These are phyloP conservation scores for Salicornia ramosissima DNA, from an alignment of 148 eudicot genomes.

Conservation along the genomic window DNA sequence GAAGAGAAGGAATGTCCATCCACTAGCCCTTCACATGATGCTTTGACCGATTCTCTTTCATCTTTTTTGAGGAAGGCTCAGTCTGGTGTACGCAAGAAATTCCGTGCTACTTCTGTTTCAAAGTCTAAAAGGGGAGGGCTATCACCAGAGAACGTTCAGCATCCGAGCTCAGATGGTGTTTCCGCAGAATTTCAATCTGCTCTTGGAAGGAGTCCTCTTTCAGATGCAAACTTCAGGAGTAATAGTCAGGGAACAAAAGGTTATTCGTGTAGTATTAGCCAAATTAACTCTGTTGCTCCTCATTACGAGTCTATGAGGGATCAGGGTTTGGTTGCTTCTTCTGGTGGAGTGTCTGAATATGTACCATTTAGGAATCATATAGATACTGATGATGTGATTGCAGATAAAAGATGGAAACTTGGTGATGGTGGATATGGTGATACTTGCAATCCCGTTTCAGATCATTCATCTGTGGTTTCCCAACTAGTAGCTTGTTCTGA, in stretches of 20 bases:
- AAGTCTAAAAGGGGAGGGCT: constrained; percentile 35
- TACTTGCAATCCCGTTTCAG: constrained; percentile 19
- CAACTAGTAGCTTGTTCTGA: constrained; percentile 30
- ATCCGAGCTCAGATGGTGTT: constrained; percentile 27
- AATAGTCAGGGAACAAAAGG: constrained; percentile 27
- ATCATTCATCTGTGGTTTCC: constrained; percentile 26
- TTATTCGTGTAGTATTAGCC: constrained; percentile 10
- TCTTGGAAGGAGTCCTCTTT: constrained; percentile 6
- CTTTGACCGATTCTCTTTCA: constrained; percentile 62
- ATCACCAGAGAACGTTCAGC: constrained; percentile 22
- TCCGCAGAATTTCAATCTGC: constrained; percentile 16
- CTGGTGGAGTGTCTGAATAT: constrained; percentile 4
- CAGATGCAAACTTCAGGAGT: constrained; percentile 18
- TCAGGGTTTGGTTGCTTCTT: constrained; percentile 21
- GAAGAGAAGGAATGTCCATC: constrained; percentile 25
- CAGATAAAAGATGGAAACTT: constrained; percentile 15
- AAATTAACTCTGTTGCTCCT: constrained; percentile 12
- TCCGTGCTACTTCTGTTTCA: constrained; percentile 30
- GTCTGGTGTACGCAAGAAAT: constrained; percentile 44
- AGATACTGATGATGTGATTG: constrained; percentile 18
- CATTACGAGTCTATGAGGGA: constrained; percentile 15
- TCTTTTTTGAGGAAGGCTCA: constrained; percentile 57
- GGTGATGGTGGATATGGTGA: constrained; percentile 13
- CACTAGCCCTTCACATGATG: constrained; percentile 27
- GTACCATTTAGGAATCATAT: constrained; percentile 12